Evolutionary conservation across 1,284 basidiomycete species (phyloP).

Genomic region (Vanrija sp.): DNA sequence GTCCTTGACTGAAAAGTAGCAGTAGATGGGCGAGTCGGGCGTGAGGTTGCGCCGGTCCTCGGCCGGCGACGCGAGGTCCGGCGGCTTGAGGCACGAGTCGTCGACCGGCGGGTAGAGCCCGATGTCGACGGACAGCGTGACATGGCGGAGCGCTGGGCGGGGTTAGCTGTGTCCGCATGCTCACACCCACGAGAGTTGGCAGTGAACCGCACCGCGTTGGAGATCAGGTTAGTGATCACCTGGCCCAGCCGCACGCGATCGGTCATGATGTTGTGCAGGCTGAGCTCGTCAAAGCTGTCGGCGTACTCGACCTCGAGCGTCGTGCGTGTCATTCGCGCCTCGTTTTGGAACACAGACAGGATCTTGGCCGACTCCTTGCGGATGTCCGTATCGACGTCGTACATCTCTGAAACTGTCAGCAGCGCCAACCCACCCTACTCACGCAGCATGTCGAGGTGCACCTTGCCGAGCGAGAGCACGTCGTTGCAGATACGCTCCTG

Average conservation of each 20-base stretch:
- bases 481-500: slow-evolving; percentile 52
- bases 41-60: slow-evolving; percentile 12
- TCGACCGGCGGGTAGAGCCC: slow-evolving; percentile 12
- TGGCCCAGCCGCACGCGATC: slow-evolving; percentile 44
- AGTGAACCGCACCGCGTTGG: slow-evolving; percentile 43
- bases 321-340: slow-evolving; percentile 48
- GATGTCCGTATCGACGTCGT: slow-evolving; percentile 45
- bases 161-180: not conserved
- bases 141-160: slow-evolving; percentile 21
- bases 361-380: slow-evolving; percentile 39
- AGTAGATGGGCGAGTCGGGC: slow-evolving; percentile 17
- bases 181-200: slow-evolving; percentile 23
- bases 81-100: slow-evolving; percentile 8
- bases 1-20: slow-evolving; percentile 32
- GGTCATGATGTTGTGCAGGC: slow-evolving; percentile 29
- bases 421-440: too few species aligned
- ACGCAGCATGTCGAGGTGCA: slow-evolving; percentile 48
- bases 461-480: slow-evolving; percentile 48
- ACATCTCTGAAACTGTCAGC: slow-evolving; percentile 37
- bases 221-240: slow-evolving; percentile 42
- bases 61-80: not conserved
- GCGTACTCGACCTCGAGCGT: slow-evolving; percentile 23
- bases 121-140: slow-evolving; percentile 22
- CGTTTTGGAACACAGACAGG: slow-evolving; percentile 48
- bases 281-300: slow-evolving; percentile 23